Conservation (phyloP, 2,329 filamentous ascomycete genomes). For the Teratosphaeria gauchensis region DNA sequence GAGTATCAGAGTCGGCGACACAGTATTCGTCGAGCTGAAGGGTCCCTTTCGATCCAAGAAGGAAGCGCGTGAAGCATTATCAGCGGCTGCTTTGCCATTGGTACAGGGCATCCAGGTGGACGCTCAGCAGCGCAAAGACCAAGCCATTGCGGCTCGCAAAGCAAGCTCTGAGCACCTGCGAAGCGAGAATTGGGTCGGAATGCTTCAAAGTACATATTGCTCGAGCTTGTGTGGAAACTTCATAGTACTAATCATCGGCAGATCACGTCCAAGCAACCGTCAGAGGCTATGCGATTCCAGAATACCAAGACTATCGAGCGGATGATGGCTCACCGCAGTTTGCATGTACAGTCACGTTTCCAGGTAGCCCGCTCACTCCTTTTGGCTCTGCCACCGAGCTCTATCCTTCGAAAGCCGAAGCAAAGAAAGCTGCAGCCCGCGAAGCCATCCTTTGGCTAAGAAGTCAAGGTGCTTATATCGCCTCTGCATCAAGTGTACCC, state of each 20-base stretch:
- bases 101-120: conserved; percentile 18
- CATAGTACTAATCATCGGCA: conserved; percentile 14
- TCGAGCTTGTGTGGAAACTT: not conserved
- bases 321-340: conserved; percentile 14
- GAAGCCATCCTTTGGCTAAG: conserved; percentile 35
- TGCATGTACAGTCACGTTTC: conserved; percentile 11
- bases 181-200: conserved; percentile 29
- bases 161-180: conserved; percentile 7
- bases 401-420: conserved; percentile 33
- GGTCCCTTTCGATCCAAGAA: conserved; percentile 6
- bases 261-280: conserved; percentile 10
- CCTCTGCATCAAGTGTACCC: conserved; percentile 10
- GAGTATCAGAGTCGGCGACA: conserved; percentile 2
- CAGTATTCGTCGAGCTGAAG: conserved; percentile 4
- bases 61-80: conserved; percentile 33
- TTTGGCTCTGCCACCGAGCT: conserved; percentile 28
- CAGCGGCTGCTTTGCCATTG: conserved; percentile 22
- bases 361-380: conserved; percentile 11
- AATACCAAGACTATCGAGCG: conserved; percentile 28
- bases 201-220: conserved; percentile 21
- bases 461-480: conserved; percentile 11
- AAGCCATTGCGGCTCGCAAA: conserved; percentile 9
- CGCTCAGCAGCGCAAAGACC: conserved; percentile 14
- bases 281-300: conserved; percentile 17
- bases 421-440: conserved; percentile 32